Percentiles rank a stretch among this genome's conserved stretches.
phyloP scores from a whole-genome alignment of 2,329 filamentous ascomycete genomes.

The Stagonosporopsis rhizophila region DNA sequence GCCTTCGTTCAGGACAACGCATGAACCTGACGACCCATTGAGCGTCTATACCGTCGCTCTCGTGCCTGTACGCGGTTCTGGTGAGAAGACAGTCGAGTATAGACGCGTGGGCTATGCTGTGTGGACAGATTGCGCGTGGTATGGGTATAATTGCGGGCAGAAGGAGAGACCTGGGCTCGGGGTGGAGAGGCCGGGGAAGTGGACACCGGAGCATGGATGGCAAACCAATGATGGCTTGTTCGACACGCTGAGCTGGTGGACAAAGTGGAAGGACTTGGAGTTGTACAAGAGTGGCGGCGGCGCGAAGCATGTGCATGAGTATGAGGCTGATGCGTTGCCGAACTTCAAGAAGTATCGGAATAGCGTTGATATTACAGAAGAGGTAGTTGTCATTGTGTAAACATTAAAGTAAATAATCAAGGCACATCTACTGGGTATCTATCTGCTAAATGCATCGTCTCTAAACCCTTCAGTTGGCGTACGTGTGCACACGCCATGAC shows the following conservation, averaged over 20 bases:
- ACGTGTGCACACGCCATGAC: background rate
- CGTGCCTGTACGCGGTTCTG: background rate
- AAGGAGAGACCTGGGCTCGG: background rate
- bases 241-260: background rate
- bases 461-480: background rate
- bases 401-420: background rate
- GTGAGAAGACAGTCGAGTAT: background rate
- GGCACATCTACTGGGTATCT: background rate
- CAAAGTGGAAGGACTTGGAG: conserved; percentile 3
- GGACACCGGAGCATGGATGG: background rate
- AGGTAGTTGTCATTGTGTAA: background rate
- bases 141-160: background rate
- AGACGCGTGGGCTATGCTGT: conserved; percentile 3
- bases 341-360: background rate
- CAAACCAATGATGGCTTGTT: background rate
- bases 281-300: background rate
- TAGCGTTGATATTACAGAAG: background rate
- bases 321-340: background rate
- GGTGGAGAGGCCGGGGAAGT: background rate
- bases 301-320: background rate
- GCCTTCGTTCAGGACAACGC: background rate
- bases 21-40: background rate
- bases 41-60: background rate
- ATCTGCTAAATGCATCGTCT: background rate
- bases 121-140: conserved; percentile 7